Evolutionary conservation across 805 yeast species (phyloP).

Genomic region (Myxozyma neglecta): DNA sequence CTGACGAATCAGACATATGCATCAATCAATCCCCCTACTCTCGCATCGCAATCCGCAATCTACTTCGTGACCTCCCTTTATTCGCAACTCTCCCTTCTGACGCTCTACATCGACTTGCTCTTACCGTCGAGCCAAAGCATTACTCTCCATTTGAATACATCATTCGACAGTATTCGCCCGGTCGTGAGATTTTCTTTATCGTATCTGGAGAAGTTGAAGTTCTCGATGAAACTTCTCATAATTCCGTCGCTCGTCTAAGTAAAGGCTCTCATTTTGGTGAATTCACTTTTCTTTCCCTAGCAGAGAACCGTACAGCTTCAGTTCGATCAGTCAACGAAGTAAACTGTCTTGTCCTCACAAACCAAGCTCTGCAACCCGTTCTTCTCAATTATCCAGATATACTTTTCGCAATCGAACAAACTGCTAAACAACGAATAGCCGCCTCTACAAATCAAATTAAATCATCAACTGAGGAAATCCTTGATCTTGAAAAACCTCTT

Average conservation of each 20-base stretch:
- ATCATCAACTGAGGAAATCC: slow-evolving; percentile 2
- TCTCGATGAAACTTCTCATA: slow-evolving; percentile 46
- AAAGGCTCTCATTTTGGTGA: slow-evolving; percentile 74
- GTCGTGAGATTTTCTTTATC: slow-evolving; percentile 66
- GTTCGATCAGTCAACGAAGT: slow-evolving; percentile 61
- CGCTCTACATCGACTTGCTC: slow-evolving; percentile 62
- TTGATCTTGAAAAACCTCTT: slow-evolving; percentile 23
- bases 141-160: slow-evolving; percentile 60
- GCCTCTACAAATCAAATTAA: not conserved
- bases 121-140: slow-evolving; percentile 58
- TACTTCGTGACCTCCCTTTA: slow-evolving; percentile 57
- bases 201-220: slow-evolving; percentile 73
- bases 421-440: slow-evolving; percentile 55
- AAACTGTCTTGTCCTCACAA: slow-evolving; percentile 60
- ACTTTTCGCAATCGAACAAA: slow-evolving; percentile 57
- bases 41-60: slow-evolving; percentile 48
- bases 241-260: slow-evolving; percentile 57
- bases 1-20: not conserved
- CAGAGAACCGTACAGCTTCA: slow-evolving; percentile 54
- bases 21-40: slow-evolving; percentile 14
- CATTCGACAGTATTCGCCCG: slow-evolving; percentile 58
- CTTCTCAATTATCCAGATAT: slow-evolving; percentile 60
- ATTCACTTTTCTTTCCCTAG: slow-evolving; percentile 60
- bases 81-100: slow-evolving; percentile 58
- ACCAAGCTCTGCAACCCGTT: slow-evolving; percentile 54